Evolutionary conservation across 23 red algal genomes (phyloP).

Genomic region (Pyropia yezoensis): DNA sequence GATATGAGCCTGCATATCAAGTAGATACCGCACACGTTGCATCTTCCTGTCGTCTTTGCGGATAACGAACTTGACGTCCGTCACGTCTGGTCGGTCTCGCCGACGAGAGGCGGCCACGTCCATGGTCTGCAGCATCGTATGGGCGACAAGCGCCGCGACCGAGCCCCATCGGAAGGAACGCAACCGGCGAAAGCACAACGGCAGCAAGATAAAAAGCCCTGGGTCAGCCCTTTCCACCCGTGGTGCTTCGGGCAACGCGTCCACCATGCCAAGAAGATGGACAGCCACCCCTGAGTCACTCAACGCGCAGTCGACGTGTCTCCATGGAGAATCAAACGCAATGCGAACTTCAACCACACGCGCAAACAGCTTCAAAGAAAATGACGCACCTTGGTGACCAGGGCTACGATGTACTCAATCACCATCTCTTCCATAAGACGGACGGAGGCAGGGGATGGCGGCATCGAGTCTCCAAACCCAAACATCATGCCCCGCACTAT

Average conservation of each 20-base stretch:
- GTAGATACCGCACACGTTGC: constrained; percentile 85
- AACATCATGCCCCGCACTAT: constrained; percentile 83
- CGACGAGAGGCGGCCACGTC: constrained; percentile 57
- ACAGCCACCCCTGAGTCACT: too few species aligned
- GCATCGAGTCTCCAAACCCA: constrained; percentile 89
- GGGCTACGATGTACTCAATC: constrained; percentile 61
- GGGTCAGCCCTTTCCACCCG: too few species aligned
- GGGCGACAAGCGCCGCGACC: too few species aligned
- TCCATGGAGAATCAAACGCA: neutral
- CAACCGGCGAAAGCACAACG: too few species aligned
- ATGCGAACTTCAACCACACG: neutral
- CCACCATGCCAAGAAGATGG: too few species aligned
- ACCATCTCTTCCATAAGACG: constrained; percentile 81
- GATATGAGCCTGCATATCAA: constrained; percentile 91
- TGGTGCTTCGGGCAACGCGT: too few species aligned
- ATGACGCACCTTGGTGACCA: constrained; percentile 46
- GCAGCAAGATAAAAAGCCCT: too few species aligned
- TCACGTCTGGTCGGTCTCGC: constrained; percentile 66
- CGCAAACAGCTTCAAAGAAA: neutral
- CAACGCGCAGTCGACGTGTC: too few species aligned
- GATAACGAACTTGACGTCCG: constrained; percentile 85
- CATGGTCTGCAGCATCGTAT: constrained; percentile 14
- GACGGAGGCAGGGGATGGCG: constrained; percentile 56
- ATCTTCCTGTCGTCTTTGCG: constrained; percentile 64
- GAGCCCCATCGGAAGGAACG: too few species aligned